Conservation (phyloP, 225 moss, liverwort and hornwort species). For the Physcomitrium patens region DNA sequence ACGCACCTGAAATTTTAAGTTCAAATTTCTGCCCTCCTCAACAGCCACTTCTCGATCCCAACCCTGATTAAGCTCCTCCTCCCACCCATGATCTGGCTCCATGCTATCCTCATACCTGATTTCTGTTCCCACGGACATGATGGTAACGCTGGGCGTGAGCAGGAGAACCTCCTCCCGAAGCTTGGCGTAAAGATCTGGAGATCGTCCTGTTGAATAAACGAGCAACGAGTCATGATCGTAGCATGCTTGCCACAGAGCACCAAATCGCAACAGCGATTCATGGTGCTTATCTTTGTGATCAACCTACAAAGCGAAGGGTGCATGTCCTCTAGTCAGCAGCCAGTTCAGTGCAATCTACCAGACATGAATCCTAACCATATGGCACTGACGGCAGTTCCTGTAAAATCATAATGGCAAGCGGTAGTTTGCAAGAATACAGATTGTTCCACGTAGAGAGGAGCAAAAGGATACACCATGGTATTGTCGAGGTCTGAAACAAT, state of each 20-base stretch:
- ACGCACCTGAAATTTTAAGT: constrained; percentile 75
- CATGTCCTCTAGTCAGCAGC: neutral
- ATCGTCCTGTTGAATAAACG: constrained; percentile 90
- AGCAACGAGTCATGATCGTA: constrained; percentile 92
- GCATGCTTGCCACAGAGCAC: constrained; percentile 80
- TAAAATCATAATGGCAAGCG: neutral
- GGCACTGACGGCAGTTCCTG: neutral
- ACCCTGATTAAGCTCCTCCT: constrained; percentile 77
- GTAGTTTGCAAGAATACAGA: neutral
- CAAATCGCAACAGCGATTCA: constrained; percentile 76
- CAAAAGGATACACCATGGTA: constrained; percentile 62
- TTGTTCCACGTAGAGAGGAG: neutral
- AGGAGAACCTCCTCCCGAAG: constrained; percentile 78
- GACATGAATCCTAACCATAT: constrained; percentile 24
- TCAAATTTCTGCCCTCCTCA: constrained; percentile 72
- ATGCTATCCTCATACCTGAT: constrained; percentile 88
- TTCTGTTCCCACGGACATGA: constrained; percentile 97
- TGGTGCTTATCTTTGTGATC: constrained; percentile 84
- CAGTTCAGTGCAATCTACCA: neutral
- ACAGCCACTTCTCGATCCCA: constrained; percentile 84
- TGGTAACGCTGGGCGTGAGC: constrained; percentile 86
- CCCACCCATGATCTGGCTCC: constrained; percentile 86
- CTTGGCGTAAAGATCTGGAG: constrained; percentile 74
- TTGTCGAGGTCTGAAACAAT: constrained; percentile 95
- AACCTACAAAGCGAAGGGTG: constrained; percentile 52